Conservation (phyloP, 1,284 basidiomycete species). For the Cutaneotrichosporon sp. region DNA sequence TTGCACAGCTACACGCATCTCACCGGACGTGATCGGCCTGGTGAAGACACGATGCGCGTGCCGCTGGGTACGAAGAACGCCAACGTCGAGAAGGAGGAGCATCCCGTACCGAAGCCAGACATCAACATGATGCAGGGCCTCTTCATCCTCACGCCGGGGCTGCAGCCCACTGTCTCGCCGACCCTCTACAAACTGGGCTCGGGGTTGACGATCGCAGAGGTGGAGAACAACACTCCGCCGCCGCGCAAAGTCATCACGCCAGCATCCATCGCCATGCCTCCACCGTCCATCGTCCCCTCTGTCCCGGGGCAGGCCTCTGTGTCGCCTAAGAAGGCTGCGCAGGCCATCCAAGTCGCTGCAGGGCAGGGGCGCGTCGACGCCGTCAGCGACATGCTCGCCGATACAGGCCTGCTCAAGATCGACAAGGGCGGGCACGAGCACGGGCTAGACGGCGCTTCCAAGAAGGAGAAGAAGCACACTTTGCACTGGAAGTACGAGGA, state of each 20-base stretch:
- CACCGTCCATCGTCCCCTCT: background rate
- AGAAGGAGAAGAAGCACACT: constrained; percentile 47
- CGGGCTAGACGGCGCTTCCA: constrained; percentile 34
- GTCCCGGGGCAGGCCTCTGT: background rate
- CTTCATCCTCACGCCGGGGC: constrained; percentile 39
- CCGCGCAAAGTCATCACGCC: background rate
- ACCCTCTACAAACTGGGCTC: constrained; percentile 43
- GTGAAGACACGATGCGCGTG: constrained; percentile 37
- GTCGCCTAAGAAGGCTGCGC: constrained; percentile 35
- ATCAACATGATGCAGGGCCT: constrained; percentile 40
- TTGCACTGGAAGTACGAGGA: constrained; percentile 54
- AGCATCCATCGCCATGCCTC: background rate
- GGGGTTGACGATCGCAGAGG: constrained; percentile 35
- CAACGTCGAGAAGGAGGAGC: constrained; percentile 9
- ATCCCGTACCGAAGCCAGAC: constrained; percentile 28
- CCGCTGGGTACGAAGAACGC: constrained; percentile 23
- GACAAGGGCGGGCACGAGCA: constrained; percentile 43
- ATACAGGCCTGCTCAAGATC: constrained; percentile 41
- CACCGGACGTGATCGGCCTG: constrained; percentile 39
- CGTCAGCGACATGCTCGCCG: constrained; percentile 30
- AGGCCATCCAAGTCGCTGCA: constrained; percentile 35
- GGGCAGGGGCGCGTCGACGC: constrained; percentile 35
- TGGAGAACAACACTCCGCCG: constrained; percentile 20
- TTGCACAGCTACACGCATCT: constrained; percentile 41
- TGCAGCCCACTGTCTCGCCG: constrained; percentile 45